These are phyloP conservation scores for Xylaria telfairii DNA, from an alignment of 495 filamentous ascomycete species.

Conservation along the genomic window DNA sequence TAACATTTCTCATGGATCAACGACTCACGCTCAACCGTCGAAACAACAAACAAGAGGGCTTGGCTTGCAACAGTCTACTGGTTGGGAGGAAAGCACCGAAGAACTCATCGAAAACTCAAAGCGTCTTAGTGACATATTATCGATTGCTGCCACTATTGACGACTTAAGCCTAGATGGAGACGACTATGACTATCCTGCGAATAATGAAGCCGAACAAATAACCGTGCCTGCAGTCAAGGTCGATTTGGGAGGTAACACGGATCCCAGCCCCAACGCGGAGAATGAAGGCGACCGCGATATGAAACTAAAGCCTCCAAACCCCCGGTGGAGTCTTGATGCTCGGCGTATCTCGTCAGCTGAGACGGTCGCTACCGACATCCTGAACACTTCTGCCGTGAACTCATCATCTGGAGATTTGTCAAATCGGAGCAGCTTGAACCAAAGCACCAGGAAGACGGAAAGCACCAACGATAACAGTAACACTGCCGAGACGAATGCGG, in stretches of 20 bases:
- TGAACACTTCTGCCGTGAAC: constrained; percentile 27
- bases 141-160: constrained; percentile 61
- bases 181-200: constrained; percentile 20
- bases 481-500: constrained; percentile 14
- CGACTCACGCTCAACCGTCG: constrained; percentile 25
- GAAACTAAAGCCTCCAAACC: constrained; percentile 12
- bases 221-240: constrained; percentile 35
- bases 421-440: constrained; percentile 29
- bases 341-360: constrained; percentile 36
- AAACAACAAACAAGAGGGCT: constrained; percentile 32
- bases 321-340: neutral
- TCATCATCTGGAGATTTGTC: constrained; percentile 25
- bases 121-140: constrained; percentile 44
- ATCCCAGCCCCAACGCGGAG: neutral
- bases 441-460: constrained; percentile 29
- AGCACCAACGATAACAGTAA: constrained; percentile 27
- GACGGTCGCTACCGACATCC: constrained; percentile 38
- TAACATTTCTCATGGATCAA: constrained; percentile 54
- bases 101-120: constrained; percentile 43
- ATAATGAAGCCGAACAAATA: constrained; percentile 13
- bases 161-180: constrained; percentile 51
- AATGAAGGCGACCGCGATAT: neutral
- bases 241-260: constrained; percentile 27
- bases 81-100: constrained; percentile 46
- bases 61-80: constrained; percentile 34